A percentile compares a stretch with the other conserved stretches of the same genome.
Evolutionary conservation across 2,329 filamentous ascomycete species (phyloP).

Genomic region (Teratosphaeria epicoccoides): DNA sequence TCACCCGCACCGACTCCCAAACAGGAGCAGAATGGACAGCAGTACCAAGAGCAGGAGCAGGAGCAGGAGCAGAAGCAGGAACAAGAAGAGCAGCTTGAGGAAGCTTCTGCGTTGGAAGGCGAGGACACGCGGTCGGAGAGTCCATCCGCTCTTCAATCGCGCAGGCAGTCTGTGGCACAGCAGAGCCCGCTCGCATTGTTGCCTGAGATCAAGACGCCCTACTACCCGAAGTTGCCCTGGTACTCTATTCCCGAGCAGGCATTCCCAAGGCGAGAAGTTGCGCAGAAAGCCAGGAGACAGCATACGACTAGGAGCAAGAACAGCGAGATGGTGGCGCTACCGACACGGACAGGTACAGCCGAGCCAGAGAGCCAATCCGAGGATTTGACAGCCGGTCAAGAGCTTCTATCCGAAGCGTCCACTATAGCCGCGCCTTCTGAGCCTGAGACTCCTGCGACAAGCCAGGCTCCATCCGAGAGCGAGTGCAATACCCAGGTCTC

Average conservation of each 20-base stretch:
- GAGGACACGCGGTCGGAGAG: background rate
- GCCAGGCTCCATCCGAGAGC: conserved; percentile 47
- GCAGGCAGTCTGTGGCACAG: conserved; percentile 9
- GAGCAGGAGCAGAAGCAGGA: conserved; percentile 4
- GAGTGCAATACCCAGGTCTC: conserved; percentile 31
- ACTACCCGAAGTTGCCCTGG: conserved; percentile 49
- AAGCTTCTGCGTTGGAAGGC: background rate
- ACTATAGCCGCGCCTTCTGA: conserved; percentile 36
- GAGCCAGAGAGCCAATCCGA: conserved; percentile 11
- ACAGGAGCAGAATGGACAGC: conserved; percentile 8
- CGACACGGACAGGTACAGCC: conserved; percentile 31
- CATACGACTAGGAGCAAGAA: conserved; percentile 27
- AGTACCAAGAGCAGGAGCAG: conserved; percentile 1
- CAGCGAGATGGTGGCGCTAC: conserved; percentile 38
- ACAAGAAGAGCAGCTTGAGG: background rate
- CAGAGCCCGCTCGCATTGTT: conserved; percentile 9
- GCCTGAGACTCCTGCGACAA: conserved; percentile 47
- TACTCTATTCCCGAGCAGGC: conserved; percentile 41
- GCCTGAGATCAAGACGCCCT: conserved; percentile 30
- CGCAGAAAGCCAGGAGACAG: conserved; percentile 35
- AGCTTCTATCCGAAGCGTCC: conserved; percentile 36
- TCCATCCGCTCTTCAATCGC: conserved; percentile 7
- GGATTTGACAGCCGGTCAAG: conserved; percentile 15
- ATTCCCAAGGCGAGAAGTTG: conserved; percentile 44
- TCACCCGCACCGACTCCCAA: conserved; percentile 12